A percentile compares a stretch with the other conserved stretches of the same genome.
These are phyloP conservation scores for Scedosporium aurantiacum DNA, from an alignment of 2,329 filamentous ascomycete genomes.

Conservation along the genomic window DNA sequence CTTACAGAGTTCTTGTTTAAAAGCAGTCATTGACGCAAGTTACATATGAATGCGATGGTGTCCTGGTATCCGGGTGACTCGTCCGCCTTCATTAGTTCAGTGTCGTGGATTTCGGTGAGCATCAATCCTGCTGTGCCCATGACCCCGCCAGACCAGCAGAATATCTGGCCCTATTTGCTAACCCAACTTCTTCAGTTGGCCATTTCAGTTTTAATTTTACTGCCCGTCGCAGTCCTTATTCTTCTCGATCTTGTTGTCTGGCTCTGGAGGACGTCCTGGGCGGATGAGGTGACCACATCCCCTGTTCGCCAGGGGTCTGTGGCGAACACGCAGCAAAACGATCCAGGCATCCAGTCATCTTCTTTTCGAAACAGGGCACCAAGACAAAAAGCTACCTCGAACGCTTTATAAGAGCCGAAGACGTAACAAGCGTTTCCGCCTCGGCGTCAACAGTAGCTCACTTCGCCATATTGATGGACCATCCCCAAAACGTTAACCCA, in stretches of 20 bases:
- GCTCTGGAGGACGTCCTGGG: slow-evolving; percentile 34
- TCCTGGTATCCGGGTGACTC: slow-evolving; percentile 12
- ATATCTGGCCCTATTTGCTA: slow-evolving; percentile 6
- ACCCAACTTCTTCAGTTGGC: slow-evolving; percentile 25
- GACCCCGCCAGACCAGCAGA: neutral
- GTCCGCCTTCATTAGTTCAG: slow-evolving; percentile 21
- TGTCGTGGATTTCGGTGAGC: slow-evolving; percentile 28
- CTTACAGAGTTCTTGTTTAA: too few relatives aligned
- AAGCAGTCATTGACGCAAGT: too few relatives aligned
- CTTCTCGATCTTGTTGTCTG: slow-evolving; percentile 41
- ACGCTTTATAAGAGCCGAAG: neutral
- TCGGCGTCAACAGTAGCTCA: too few relatives aligned
- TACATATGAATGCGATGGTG: neutral
- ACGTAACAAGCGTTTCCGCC: neutral
- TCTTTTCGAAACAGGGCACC: neutral
- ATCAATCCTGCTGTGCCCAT: neutral
- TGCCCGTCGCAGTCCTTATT: slow-evolving; percentile 36
- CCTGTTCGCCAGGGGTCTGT: neutral
- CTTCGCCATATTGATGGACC: neutral
- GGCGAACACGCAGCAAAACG: neutral
- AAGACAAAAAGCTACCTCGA: neutral
- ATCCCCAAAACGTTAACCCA: neutral
- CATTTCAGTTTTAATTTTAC: slow-evolving; percentile 29
- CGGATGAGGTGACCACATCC: slow-evolving; percentile 10
- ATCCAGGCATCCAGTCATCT: neutral